A percentile compares a stretch with the other conserved stretches of the same genome.
These are phyloP conservation scores for Hericium rajendrae DNA, from an alignment of 768 basidiomycete species.

Conservation along the genomic window DNA sequence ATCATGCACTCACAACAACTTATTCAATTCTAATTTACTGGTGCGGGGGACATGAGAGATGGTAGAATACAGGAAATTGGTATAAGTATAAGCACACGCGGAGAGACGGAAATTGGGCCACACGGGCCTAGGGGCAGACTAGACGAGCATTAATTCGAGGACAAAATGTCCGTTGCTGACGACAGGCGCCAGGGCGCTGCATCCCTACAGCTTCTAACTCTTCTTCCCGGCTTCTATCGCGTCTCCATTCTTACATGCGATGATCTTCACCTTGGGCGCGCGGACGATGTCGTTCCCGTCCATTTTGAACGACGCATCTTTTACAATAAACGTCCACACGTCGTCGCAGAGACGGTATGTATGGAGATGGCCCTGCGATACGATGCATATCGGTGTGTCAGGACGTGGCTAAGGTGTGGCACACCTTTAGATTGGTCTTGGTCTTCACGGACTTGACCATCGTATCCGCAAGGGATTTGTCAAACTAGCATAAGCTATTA, in stretches of 20 bases:
- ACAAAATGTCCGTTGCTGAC: background rate
- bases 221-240: constrained; percentile 79
- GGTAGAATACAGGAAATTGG: background rate
- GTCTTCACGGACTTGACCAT: constrained; percentile 91
- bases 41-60: background rate
- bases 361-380: constrained; percentile 64
- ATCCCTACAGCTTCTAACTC: constrained; percentile 9
- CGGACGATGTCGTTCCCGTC: constrained; percentile 75
- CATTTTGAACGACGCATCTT: constrained; percentile 91
- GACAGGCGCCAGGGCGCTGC: background rate
- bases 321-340: constrained; percentile 98
- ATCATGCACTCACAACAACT: too few relatives aligned
- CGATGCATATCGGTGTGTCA: background rate
- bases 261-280: constrained; percentile 85
- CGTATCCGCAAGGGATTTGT: constrained; percentile 89
- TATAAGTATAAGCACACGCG: background rate
- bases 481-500: constrained; percentile 51
- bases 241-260: constrained; percentile 95
- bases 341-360: constrained; percentile 93
- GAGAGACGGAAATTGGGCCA: background rate
- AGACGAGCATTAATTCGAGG: background rate
- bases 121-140: background rate
- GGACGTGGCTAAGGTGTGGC: constrained; percentile 10
- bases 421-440: constrained; percentile 87
- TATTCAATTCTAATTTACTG: too few relatives aligned